phyloP scores from a whole-genome alignment of 495 filamentous ascomycete species.

The Lichenothelia convexa region DNA sequence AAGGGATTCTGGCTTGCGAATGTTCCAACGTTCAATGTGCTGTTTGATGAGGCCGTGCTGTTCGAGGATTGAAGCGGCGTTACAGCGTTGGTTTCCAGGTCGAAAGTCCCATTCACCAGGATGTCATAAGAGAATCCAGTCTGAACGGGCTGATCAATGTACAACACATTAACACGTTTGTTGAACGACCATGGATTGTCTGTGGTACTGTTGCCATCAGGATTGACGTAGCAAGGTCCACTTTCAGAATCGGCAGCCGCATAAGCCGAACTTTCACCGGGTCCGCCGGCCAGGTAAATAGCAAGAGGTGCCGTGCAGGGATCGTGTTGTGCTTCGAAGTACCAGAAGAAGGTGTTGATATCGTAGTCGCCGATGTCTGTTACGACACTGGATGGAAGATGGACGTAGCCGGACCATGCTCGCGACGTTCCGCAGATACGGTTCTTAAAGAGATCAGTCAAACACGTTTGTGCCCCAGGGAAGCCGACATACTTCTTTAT shows the following conservation, averaged over 20 bases:
- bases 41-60: too few species aligned
- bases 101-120: conserved; percentile 19
- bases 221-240: conserved; percentile 24
- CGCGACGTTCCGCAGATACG: conserved; percentile 14
- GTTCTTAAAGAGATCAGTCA: conserved; percentile 20
- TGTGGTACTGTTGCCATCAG: conserved; percentile 19
- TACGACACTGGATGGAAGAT: conserved; percentile 32
- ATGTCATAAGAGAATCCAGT: conserved; percentile 27
- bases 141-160: conserved; percentile 24
- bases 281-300: conserved; percentile 51
- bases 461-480: too few species aligned
- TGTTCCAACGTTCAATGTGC: conserved; percentile 9
- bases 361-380: conserved; percentile 36
- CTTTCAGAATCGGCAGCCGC: conserved; percentile 24
- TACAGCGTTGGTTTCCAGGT: conserved; percentile 16
- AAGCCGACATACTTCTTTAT: conserved; percentile 38
- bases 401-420: conserved; percentile 26
- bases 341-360: conserved; percentile 35
- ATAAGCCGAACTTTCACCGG: conserved; percentile 25
- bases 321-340: conserved; percentile 25
- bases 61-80: too few species aligned
- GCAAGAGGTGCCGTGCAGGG: conserved; percentile 25
- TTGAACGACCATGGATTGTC: conserved; percentile 24
- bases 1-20: conserved; percentile 5
- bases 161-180: conserved; percentile 23